Conservation (phyloP, 1,139 yeast species). For the Kodamaea sp. region DNA sequence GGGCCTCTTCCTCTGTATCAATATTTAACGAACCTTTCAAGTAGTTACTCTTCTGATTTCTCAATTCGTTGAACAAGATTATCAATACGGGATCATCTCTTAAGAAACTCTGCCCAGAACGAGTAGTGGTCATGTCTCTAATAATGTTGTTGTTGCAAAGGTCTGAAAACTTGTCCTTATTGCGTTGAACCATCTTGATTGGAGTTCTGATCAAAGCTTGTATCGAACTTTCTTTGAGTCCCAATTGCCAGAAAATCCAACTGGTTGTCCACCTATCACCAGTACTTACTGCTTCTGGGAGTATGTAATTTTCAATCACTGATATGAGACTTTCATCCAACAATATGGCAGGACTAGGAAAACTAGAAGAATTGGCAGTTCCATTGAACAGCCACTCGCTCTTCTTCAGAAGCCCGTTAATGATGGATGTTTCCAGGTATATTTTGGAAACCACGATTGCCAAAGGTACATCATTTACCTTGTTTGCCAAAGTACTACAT, state of each 20-base stretch:
- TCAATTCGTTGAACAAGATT: slow-evolving; percentile 61
- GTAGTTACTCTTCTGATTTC: slow-evolving; percentile 51
- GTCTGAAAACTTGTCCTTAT: slow-evolving; percentile 24
- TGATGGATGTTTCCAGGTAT: slow-evolving; percentile 35
- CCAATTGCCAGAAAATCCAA: slow-evolving; percentile 76
- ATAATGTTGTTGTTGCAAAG: slow-evolving; percentile 22
- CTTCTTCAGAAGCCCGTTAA: not conserved
- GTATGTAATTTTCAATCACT: slow-evolving; percentile 51
- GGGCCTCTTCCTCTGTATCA: slow-evolving; percentile 54
- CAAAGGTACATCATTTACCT: slow-evolving; percentile 65
- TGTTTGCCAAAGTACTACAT: slow-evolving; percentile 67
- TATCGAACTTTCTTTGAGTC: slow-evolving; percentile 54
- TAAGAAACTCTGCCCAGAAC: slow-evolving; percentile 36
- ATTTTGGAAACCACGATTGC: slow-evolving; percentile 83
- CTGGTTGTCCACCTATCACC: slow-evolving; percentile 84
- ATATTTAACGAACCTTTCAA: slow-evolving; percentile 50
- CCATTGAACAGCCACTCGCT: not conserved
- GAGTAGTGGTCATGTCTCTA: slow-evolving; percentile 11
- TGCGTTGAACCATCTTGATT: slow-evolving; percentile 35
- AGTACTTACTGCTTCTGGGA: slow-evolving; percentile 58
- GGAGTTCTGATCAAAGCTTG: slow-evolving; percentile 66
- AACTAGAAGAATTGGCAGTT: not conserved
- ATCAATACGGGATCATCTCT: slow-evolving; percentile 83
- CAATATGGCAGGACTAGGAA: slow-evolving; percentile 36
- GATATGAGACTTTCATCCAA: slow-evolving; percentile 41